Percentiles rank a stretch among this genome's conserved stretches.
Evolutionary conservation across 345 rosid genomes (phyloP).

Genomic region (Eutrema yunnanense): DNA sequence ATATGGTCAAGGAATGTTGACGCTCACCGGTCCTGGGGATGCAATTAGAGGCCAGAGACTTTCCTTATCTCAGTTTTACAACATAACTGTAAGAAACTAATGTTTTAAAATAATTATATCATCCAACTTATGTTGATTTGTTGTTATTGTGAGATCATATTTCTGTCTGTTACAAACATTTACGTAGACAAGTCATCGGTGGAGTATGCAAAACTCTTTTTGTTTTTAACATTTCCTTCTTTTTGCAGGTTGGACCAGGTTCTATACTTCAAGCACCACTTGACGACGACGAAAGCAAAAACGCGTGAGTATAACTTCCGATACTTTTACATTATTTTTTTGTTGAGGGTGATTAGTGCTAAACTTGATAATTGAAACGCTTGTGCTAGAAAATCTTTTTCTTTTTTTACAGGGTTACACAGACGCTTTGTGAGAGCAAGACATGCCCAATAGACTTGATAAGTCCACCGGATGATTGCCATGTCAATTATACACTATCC

Average conservation of each 20-base stretch:
- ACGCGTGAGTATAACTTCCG: constrained; percentile 64
- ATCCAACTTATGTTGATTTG: constrained; percentile 12
- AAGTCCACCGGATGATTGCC: constrained; percentile 98
- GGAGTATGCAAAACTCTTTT: constrained; percentile 13
- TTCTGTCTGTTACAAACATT: constrained; percentile 4
- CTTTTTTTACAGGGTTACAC: constrained; percentile 55
- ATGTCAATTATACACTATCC: constrained; percentile 85
- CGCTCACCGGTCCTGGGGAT: constrained; percentile 80
- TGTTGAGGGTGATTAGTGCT: not conserved
- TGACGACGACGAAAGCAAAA: constrained; percentile 66
- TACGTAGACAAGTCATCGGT: not conserved
- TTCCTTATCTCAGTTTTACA: constrained; percentile 87
- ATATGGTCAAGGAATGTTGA: constrained; percentile 90
- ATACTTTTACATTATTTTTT: constrained; percentile 5
- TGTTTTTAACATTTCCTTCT: constrained; percentile 11
- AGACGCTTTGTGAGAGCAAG: constrained; percentile 65
- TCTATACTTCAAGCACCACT: constrained; percentile 85
- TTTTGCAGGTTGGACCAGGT: constrained; percentile 83
- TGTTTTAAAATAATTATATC: not conserved
- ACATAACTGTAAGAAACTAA: constrained; percentile 71
- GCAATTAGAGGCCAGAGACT: constrained; percentile 93
- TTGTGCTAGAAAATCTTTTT: not conserved
- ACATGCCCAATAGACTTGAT: constrained; percentile 86
- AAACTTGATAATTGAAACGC: not conserved
- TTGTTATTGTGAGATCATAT: constrained; percentile 7